Conservation (phyloP, 139 green algal species). For the Klebsormidium nitens region DNA sequence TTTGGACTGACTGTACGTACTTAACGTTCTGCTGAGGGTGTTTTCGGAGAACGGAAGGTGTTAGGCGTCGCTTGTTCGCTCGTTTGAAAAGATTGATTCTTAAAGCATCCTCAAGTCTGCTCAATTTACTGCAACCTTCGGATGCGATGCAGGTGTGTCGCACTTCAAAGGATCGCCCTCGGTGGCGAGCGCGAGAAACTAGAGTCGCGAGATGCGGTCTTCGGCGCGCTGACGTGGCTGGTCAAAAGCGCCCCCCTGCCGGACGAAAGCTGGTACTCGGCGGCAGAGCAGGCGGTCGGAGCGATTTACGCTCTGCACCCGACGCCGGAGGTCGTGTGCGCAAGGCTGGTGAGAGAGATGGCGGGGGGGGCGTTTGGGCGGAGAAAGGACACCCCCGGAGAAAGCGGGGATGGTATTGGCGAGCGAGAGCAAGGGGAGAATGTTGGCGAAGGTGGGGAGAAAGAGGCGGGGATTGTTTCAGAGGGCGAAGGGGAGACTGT, state of each 20-base stretch:
- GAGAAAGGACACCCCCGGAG: neutral
- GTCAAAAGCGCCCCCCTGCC: conserved; percentile 47
- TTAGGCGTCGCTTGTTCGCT: too few relatives aligned
- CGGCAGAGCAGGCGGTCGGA: conserved; percentile 61
- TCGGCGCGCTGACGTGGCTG: conserved; percentile 39
- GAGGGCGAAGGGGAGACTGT: too few relatives aligned
- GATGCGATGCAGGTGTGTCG: too few relatives aligned
- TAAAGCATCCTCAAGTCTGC: too few relatives aligned
- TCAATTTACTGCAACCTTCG: too few relatives aligned
- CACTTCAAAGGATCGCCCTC: conserved; percentile 24
- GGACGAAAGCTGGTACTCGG: conserved; percentile 59
- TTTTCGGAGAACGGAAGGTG: too few relatives aligned
- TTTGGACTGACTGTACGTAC: too few relatives aligned
- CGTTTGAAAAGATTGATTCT: too few relatives aligned
- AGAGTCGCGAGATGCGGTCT: conserved; percentile 29
- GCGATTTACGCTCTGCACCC: conserved; percentile 79
- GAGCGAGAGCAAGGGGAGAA: neutral
- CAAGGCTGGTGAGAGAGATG: conserved; percentile 51
- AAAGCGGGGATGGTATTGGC: neutral
- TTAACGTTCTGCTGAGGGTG: too few relatives aligned
- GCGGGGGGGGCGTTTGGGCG: too few relatives aligned
- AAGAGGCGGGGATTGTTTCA: too few relatives aligned
- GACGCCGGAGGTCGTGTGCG: conserved; percentile 52
- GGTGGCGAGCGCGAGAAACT: conserved; percentile 11
- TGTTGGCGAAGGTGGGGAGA: conserved; percentile 1